Percentiles rank a stretch among this genome's conserved stretches.
Evolutionary conservation across 257 asterid species (phyloP).

Genomic region (Craterostigma plantagineum): DNA sequence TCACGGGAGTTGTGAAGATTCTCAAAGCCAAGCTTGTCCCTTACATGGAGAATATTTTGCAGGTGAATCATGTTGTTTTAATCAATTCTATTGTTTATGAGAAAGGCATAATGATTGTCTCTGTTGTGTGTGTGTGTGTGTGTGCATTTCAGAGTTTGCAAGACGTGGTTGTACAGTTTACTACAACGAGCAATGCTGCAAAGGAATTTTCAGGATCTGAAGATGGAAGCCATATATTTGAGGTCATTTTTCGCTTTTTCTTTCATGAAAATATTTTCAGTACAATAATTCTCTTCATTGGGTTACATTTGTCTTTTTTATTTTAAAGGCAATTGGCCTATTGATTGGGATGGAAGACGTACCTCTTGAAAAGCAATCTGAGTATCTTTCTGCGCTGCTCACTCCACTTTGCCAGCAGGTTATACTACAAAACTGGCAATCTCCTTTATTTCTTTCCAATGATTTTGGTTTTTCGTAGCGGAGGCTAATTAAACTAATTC

Average conservation of each 20-base stretch:
- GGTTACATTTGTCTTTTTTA: conserved; percentile 5
- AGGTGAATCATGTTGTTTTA: conserved; percentile 26
- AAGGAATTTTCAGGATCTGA: conserved; percentile 45
- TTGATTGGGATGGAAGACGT: conserved; percentile 97
- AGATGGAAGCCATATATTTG: conserved; percentile 92
- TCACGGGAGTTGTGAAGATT: conserved; percentile 82
- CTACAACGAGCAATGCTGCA: conserved; percentile 31
- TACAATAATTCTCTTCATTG: conserved; percentile 5
- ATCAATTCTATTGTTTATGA: not conserved
- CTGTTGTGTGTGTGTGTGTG: too few species aligned
- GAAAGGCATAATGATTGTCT: not conserved
- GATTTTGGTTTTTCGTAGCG: not conserved
- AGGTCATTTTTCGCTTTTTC: conserved; percentile 30
- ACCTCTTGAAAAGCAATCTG: conserved; percentile 65
- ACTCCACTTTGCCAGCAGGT: conserved; percentile 98
- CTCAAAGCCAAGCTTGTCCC: conserved; percentile 81
- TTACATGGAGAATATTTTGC: conserved; percentile 78
- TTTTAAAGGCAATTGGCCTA: conserved; percentile 76
- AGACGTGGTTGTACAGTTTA: conserved; percentile 63
- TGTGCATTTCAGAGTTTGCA: conserved; percentile 44
- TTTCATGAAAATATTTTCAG: not conserved
- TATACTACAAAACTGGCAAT: conserved; percentile 10
- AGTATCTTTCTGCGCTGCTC: conserved; percentile 65
- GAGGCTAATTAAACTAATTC: conserved; percentile 1
- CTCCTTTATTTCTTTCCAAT: not conserved